Conservation (phyloP, 805 yeast genomes). For the Wickerhamomyces rabaulensis region DNA sequence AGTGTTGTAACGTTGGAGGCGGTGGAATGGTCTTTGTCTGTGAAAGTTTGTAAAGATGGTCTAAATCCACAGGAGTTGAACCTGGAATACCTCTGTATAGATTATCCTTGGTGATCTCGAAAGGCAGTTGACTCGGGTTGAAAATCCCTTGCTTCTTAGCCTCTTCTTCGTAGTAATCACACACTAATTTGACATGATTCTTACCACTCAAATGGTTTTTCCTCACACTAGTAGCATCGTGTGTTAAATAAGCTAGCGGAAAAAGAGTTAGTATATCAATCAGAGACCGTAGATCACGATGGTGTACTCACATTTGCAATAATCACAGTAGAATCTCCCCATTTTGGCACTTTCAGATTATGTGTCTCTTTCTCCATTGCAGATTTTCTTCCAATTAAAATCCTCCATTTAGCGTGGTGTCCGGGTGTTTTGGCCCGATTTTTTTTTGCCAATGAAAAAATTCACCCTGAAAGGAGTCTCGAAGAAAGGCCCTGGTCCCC, state of each 20-base stretch:
- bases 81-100: slow-evolving; percentile 31
- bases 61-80: slow-evolving; percentile 4
- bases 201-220: slow-evolving; percentile 75
- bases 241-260: slow-evolving; percentile 60
- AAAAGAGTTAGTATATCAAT: slow-evolving; percentile 6
- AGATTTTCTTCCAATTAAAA: slow-evolving; percentile 2
- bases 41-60: slow-evolving; percentile 16
- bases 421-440: not conserved
- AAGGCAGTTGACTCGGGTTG: slow-evolving; percentile 23
- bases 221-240: slow-evolving; percentile 82
- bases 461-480: not conserved
- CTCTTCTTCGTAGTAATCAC: slow-evolving; percentile 62
- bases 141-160: slow-evolving; percentile 29
- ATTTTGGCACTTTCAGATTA: slow-evolving; percentile 24
- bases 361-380: not conserved
- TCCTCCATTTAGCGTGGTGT: not conserved
- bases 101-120: slow-evolving; percentile 14
- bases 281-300: no score
- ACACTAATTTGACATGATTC: slow-evolving; percentile 65
- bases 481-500: not conserved
- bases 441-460: not conserved
- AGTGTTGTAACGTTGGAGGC: slow-evolving; percentile 17
- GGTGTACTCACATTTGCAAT: slow-evolving; percentile 53
- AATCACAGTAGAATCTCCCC: slow-evolving; percentile 80
- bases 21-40: slow-evolving; percentile 20